Evolutionary conservation across 2,329 filamentous ascomycete genomes (phyloP).

Genomic region (Septoria petroselini): DNA sequence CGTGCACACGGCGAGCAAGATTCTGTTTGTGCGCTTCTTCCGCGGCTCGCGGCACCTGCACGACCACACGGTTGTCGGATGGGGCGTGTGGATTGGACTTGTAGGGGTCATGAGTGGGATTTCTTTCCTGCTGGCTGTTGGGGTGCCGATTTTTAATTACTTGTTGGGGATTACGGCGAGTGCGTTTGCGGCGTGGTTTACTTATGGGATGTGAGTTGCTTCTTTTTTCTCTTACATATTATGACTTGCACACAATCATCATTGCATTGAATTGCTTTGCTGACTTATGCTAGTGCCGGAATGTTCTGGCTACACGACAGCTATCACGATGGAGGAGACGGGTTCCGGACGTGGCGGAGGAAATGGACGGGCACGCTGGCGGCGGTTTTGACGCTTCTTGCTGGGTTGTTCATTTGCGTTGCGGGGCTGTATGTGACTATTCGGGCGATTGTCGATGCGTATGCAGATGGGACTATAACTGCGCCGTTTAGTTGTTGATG

Average conservation of each 20-base stretch:
- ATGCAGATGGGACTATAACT: constrained; percentile 30
- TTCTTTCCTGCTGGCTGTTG: constrained; percentile 46
- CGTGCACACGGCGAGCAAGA: constrained; percentile 52
- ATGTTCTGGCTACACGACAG: constrained; percentile 53
- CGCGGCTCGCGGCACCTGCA: constrained; percentile 48
- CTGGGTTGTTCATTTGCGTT: constrained; percentile 50
- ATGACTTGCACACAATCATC: too few species aligned
- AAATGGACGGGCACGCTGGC: constrained; percentile 11
- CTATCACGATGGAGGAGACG: constrained; percentile 45
- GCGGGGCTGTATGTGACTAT: constrained; percentile 50
- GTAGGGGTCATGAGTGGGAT: constrained; percentile 48
- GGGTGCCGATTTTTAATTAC: constrained; percentile 55
- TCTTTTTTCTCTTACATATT: too few species aligned
- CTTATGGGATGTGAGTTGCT: constrained; percentile 42
- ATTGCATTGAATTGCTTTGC: neutral
- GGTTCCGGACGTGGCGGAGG: constrained; percentile 23
- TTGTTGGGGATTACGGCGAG: constrained; percentile 51
- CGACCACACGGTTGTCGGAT: constrained; percentile 48
- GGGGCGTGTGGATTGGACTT: constrained; percentile 48
- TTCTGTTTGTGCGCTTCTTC: constrained; percentile 53
- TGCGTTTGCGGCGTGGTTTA: constrained; percentile 55
- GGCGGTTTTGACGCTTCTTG: constrained; percentile 44
- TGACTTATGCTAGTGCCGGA: constrained; percentile 30
- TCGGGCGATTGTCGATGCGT: constrained; percentile 36
- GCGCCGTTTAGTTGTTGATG: constrained; percentile 36